These are phyloP conservation scores for Daldinia loculata DNA, from an alignment of 495 filamentous ascomycete genomes.

Conservation along the genomic window DNA sequence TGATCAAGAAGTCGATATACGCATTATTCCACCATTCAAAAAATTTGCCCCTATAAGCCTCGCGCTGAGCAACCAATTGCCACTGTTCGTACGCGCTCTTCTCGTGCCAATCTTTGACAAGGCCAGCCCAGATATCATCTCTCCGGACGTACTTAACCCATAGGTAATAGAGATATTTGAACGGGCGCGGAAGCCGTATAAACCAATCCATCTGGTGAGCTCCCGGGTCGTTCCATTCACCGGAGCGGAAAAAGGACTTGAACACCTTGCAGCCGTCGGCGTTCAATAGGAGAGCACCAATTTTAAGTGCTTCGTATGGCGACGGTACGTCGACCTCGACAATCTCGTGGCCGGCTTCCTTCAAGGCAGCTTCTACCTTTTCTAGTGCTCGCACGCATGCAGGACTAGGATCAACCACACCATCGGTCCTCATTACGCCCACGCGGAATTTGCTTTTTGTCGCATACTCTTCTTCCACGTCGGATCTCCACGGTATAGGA, in stretches of 20 bases:
- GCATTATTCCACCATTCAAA: conserved; percentile 82
- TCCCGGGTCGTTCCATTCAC: conserved; percentile 84
- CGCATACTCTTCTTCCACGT: conserved; percentile 65
- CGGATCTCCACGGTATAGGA: conserved; percentile 79
- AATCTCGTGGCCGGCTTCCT: conserved; percentile 76
- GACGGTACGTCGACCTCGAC: conserved; percentile 71
- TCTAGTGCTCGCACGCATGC: conserved; percentile 82
- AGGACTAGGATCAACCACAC: conserved; percentile 86
- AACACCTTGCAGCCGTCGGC: conserved; percentile 88
- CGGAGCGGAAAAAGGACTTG: conserved; percentile 73
- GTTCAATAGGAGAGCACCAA: conserved; percentile 88
- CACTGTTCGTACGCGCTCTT: conserved; percentile 80
- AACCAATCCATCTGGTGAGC: conserved; percentile 76
- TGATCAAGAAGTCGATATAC: conserved; percentile 79
- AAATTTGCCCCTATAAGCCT: conserved; percentile 78
- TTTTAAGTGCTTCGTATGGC: conserved; percentile 76
- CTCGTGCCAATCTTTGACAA: conserved; percentile 74
- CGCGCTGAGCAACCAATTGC: conserved; percentile 78
- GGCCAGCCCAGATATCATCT: conserved; percentile 79
- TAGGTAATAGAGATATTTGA: conserved; percentile 88
- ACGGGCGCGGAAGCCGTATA: conserved; percentile 73
- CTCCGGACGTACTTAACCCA: conserved; percentile 84
- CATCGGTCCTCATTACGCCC: conserved; percentile 82
- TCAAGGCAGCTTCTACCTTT: conserved; percentile 72
- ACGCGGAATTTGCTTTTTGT: conserved; percentile 71